These are phyloP conservation scores for Fusarium sp. DNA, from an alignment of 2,329 filamentous ascomycete genomes.

Conservation along the genomic window DNA sequence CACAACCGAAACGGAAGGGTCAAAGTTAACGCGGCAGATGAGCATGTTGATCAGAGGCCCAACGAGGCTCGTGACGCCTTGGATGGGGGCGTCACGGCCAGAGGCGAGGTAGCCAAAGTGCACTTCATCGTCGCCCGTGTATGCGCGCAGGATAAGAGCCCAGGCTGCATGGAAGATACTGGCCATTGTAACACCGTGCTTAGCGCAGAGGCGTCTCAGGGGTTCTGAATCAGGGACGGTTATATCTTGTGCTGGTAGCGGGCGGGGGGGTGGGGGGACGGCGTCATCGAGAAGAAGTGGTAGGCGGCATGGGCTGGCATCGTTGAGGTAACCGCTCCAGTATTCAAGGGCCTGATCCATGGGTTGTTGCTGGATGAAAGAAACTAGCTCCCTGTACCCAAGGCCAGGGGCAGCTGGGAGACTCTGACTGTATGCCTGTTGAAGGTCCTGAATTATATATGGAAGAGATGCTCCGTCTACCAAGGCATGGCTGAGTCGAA, in stretches of 20 bases:
- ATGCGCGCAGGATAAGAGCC: neutral
- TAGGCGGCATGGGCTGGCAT: neutral
- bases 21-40: neutral
- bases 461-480: neutral
- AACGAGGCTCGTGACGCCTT: neutral
- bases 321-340: neutral
- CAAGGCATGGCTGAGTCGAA: neutral
- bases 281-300: neutral
- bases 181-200: conserved; percentile 5
- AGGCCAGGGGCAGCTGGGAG: neutral
- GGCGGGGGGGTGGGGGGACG: too few species aligned
- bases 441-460: neutral
- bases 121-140: conserved; percentile 1
- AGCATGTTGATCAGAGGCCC: neutral
- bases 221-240: neutral
- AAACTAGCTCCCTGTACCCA: neutral
- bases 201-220: neutral
- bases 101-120: conserved; percentile 5
- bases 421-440: neutral
- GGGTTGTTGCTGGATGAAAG: neutral
- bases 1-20: neutral
- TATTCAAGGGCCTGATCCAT: neutral
- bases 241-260: neutral
- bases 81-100: neutral
- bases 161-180: conserved; percentile 4